Percentiles rank a stretch among this genome's conserved stretches.
These are phyloP conservation scores for Starmerella stigmatis DNA, from an alignment of 805 yeast species.

Conservation along the genomic window DNA sequence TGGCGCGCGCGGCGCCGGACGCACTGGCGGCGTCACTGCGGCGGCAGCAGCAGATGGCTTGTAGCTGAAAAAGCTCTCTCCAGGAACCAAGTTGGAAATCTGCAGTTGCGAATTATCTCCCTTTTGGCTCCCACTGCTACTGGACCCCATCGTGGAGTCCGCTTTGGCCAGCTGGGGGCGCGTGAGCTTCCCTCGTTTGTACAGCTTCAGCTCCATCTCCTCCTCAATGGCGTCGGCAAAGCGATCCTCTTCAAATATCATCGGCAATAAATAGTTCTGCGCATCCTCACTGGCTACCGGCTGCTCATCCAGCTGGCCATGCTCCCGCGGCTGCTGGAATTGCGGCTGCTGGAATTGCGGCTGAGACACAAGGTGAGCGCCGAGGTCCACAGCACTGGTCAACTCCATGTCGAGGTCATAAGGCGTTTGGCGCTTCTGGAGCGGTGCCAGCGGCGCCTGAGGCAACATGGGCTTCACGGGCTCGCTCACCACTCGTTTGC, in stretches of 20 bases:
- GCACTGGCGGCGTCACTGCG: slow-evolving; percentile 17
- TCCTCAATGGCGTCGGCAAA: slow-evolving; percentile 34
- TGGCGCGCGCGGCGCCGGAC: slow-evolving; percentile 23
- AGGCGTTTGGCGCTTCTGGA: slow-evolving; percentile 1
- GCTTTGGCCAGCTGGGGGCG: background rate
- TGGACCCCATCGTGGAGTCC: background rate
- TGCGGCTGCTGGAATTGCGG: background rate
- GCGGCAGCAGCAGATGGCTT: slow-evolving; percentile 24
- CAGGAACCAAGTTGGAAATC: slow-evolving; percentile 17
- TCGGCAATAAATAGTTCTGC: slow-evolving; percentile 28
- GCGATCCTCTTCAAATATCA: slow-evolving; percentile 34
- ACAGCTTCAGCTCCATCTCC: slow-evolving; percentile 27
- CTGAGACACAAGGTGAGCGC: no score
- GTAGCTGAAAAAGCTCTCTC: slow-evolving; percentile 23
- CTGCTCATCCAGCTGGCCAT: background rate
- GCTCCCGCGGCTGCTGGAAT: background rate
- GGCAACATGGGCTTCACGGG: background rate
- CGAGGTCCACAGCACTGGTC: background rate
- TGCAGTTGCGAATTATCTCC: slow-evolving; percentile 18
- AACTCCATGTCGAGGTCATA: background rate
- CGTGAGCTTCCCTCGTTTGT: slow-evolving; percentile 14
- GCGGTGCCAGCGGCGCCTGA: background rate
- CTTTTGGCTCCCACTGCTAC: slow-evolving; percentile 3
- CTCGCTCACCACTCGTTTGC: slow-evolving; percentile 10
- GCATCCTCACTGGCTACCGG: background rate